These are phyloP conservation scores for Cyberlindnera euphorbiiphila DNA, from an alignment of 805 yeast genomes.

Conservation along the genomic window DNA sequence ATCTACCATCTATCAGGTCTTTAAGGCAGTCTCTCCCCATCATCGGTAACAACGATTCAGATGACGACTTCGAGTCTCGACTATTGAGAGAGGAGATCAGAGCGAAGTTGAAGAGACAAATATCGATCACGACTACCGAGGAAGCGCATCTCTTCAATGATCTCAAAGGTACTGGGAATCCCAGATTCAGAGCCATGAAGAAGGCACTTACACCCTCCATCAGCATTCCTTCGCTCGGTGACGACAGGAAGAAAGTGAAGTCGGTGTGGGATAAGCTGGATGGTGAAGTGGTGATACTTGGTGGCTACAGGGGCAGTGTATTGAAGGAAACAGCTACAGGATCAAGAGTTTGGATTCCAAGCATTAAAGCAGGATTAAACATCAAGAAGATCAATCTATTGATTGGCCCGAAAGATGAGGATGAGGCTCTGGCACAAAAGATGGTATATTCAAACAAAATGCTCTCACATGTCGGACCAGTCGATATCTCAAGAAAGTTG, in stretches of 20 bases:
- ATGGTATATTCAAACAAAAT: slow-evolving; percentile 69
- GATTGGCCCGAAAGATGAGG: slow-evolving; percentile 70
- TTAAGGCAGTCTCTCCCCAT: slow-evolving; percentile 20
- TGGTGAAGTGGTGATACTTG: slow-evolving; percentile 78
- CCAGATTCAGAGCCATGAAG: slow-evolving; percentile 65
- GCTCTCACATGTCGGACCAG: slow-evolving; percentile 80
- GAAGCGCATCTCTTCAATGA: slow-evolving; percentile 57
- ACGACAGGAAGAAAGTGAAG: slow-evolving; percentile 18
- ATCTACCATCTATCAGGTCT: slow-evolving; percentile 22
- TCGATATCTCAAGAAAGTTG: slow-evolving; percentile 67
- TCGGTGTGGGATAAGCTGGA: slow-evolving; percentile 55
- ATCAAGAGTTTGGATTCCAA: slow-evolving; percentile 80
- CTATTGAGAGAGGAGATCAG: slow-evolving; percentile 27
- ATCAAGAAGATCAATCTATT: slow-evolving; percentile 63
- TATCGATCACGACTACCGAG: slow-evolving; percentile 55
- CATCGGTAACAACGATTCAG: slow-evolving; percentile 17
- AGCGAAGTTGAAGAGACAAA: slow-evolving; percentile 42
- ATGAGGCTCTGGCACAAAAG: slow-evolving; percentile 54
- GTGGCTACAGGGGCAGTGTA: slow-evolving; percentile 86
- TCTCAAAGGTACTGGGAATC: slow-evolving; percentile 56
- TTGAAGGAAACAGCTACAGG: slow-evolving; percentile 61
- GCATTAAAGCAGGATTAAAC: slow-evolving; percentile 73
- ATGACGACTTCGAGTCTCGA: slow-evolving; percentile 9
- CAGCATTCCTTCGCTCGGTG: slow-evolving; percentile 17
- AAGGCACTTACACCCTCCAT: slow-evolving; percentile 54